Percentiles rank a stretch among this genome's conserved stretches.
Conservation (phyloP, 169 alveolate genomes). For the Plasmodium berghei region DNA sequence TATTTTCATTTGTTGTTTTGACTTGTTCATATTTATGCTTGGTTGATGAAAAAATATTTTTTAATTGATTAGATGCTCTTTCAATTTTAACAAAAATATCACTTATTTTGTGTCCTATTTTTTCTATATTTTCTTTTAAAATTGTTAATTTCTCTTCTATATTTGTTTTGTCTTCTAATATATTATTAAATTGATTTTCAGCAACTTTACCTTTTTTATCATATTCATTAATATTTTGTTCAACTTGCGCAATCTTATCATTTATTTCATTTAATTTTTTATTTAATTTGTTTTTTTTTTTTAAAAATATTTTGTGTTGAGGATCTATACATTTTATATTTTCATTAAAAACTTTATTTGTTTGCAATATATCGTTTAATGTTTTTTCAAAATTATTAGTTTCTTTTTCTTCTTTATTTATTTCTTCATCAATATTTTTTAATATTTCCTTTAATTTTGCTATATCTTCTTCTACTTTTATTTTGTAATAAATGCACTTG, state of each 20-base stretch:
- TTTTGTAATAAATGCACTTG: constrained; percentile 43
- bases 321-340: constrained; percentile 67
- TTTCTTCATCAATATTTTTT: constrained; percentile 21
- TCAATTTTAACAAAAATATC: constrained; percentile 60
- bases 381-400: constrained; percentile 35
- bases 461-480: constrained; percentile 67
- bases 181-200: constrained; percentile 14
- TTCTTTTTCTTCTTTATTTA: constrained; percentile 21
- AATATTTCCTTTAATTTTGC: constrained; percentile 34
- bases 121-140: constrained; percentile 33
- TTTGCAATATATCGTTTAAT: constrained; percentile 50
- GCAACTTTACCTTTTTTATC: constrained; percentile 17
- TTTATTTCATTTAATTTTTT: constrained; percentile 56
- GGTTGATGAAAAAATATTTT: background rate
- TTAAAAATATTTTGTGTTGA: constrained; percentile 46
- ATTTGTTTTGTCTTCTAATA: constrained; percentile 5
- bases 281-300: constrained; percentile 70
- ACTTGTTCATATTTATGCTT: background rate
- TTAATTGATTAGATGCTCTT: constrained; percentile 59
- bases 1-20: background rate
- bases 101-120: constrained; percentile 31
- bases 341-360: constrained; percentile 62
- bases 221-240: constrained; percentile 38
- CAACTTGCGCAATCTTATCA: constrained; percentile 13
- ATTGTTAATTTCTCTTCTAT: constrained; percentile 35